Base-by-base conservation (phyloP, 108 stramenopile species). In the Cyclotella baltica region DNA sequence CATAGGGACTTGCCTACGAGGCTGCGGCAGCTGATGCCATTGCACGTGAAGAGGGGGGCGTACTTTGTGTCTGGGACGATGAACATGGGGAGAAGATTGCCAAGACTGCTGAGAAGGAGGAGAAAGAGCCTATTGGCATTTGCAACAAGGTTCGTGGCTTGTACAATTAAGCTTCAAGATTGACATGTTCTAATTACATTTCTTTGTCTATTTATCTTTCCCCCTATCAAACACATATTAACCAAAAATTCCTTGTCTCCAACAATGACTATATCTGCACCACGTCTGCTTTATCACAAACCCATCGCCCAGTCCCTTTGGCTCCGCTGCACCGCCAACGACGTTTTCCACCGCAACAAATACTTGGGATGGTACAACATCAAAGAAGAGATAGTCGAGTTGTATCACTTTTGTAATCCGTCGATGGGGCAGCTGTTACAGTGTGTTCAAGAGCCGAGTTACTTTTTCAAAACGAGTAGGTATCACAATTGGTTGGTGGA, bases 1-100 rank as follows among this genome's bases (percentile, higher is more conserved):
- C 98, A 99, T 83, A 98, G 90, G 99, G 99, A 9, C 99, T 98
- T 71, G 99, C 99, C 18, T 98, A 99, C 84, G 98, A 98, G 77
- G 97, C 92, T 16, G 85, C 96, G 30, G 88, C 96, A 11, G 67
- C 96, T 28, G 98, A 99, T 83, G 95, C 96, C 28, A 85, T 99
- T n/a, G n/a, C n/a, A n/a, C n/a, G n/a, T n/a, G n/a, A n/a, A n/a
- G n/a, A n/a, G n/a, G n/a, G n/a, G n/a, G n/a, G n/a, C n/a, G n/a
- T n/a, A n/a, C n/a, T n/a, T n/a, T n/a, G n/a, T n/a, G n/a, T n/a
- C n/a, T n/a, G n/a, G n/a, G n/a, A n/a, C n/a, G n/a, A n/a, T n/a
- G n/a, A n/a, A n/a, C n/a, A n/a, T n/a, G n/a, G n/a, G 2, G 97
- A 99, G 78, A 99, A 99, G 88, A 97, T 99, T 63, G 98, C 98